Evolutionary conservation across 2,329 filamentous ascomycete species (phyloP).

Genomic region (Bipolaris victoriae): DNA sequence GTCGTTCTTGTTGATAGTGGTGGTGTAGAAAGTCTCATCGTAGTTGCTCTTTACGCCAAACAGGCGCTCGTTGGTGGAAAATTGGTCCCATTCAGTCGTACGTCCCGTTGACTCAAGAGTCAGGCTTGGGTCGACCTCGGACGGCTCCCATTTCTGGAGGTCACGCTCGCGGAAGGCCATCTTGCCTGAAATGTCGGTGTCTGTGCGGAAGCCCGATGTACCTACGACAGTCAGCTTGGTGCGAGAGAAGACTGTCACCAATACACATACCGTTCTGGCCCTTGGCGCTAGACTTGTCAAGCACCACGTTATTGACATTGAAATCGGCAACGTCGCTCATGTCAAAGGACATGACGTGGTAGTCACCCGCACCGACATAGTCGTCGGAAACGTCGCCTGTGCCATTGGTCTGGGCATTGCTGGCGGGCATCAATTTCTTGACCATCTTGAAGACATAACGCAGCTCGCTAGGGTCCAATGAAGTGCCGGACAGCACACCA

Average conservation of each 20-base stretch:
- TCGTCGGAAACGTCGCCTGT: slow-evolving; percentile 48
- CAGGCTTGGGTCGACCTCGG: slow-evolving; percentile 67
- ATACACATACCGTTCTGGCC: slow-evolving; percentile 63
- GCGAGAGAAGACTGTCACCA: slow-evolving; percentile 51
- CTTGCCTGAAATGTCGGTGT: slow-evolving; percentile 82
- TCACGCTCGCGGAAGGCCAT: slow-evolving; percentile 72
- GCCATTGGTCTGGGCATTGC: slow-evolving; percentile 56
- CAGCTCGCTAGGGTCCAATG: slow-evolving; percentile 58
- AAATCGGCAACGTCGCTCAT: slow-evolving; percentile 66
- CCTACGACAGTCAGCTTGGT: slow-evolving; percentile 54
- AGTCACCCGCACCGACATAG: slow-evolving; percentile 56
- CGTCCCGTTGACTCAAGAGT: slow-evolving; percentile 67
- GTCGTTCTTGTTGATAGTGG: slow-evolving; percentile 81
- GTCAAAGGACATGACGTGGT: slow-evolving; percentile 65
- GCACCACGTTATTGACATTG: slow-evolving; percentile 59
- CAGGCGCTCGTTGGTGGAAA: slow-evolving; percentile 83
- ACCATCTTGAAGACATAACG: slow-evolving; percentile 71
- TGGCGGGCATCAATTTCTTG: slow-evolving; percentile 55
- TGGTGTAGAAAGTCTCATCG: slow-evolving; percentile 94
- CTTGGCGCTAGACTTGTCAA: slow-evolving; percentile 58
- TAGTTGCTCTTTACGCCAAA: slow-evolving; percentile 92
- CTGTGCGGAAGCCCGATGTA: slow-evolving; percentile 75
- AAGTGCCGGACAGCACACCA: slow-evolving; percentile 65
- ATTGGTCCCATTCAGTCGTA: slow-evolving; percentile 80
- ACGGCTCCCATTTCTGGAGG: slow-evolving; percentile 82